Evolutionary conservation across 345 rosid species (phyloP).

Genomic region (Ceriops decandra): DNA sequence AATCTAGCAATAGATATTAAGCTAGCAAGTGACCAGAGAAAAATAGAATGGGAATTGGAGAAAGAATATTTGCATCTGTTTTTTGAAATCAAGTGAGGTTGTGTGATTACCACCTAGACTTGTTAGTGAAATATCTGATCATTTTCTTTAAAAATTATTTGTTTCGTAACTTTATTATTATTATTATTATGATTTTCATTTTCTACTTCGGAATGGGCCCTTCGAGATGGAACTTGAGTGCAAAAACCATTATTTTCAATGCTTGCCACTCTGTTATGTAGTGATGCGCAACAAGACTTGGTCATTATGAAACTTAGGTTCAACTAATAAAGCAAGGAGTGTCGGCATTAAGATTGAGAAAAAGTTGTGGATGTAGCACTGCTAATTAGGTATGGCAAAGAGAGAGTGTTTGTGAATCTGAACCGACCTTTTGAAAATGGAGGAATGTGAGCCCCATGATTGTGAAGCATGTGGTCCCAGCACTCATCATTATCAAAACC

Average conservation of each 20-base stretch:
- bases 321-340: slow-evolving; percentile 3
- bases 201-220: neutral
- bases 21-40: neutral
- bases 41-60: neutral
- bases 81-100: neutral
- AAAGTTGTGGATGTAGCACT: slow-evolving; percentile 1
- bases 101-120: neutral
- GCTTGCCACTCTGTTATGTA: slow-evolving; percentile 5
- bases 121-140: too few relatives aligned
- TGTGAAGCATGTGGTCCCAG: slow-evolving; percentile 30
- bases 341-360: slow-evolving; percentile 4
- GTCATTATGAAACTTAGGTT: neutral
- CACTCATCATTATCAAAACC: slow-evolving; percentile 26
- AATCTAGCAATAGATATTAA: neutral
- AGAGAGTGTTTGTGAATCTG: slow-evolving; percentile 37
- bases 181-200: neutral
- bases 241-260: slow-evolving; percentile 14
- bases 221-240: neutral
- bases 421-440: slow-evolving; percentile 41
- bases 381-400: slow-evolving; percentile 16
- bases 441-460: slow-evolving; percentile 22
- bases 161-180: neutral
- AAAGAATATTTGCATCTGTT: neutral
- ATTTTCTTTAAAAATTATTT: neutral
- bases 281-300: neutral